These are phyloP conservation scores for Tetrahymena thermophila DNA, from an alignment of 73 alveolate genomes.

Conservation along the genomic window DNA sequence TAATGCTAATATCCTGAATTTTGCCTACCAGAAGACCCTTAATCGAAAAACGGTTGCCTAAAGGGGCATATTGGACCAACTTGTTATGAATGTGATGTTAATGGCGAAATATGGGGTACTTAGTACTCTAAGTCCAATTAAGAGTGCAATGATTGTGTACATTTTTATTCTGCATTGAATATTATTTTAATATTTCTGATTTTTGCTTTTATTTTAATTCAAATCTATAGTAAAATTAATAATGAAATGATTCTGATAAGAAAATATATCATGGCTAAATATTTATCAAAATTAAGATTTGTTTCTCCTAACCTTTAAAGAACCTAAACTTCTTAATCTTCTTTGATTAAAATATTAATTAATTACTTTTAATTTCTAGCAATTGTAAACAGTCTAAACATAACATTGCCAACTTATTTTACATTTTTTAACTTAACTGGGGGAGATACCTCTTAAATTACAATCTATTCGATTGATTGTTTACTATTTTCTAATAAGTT, in stretches of 20 bases:
- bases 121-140: neutral
- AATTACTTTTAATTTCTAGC: neutral
- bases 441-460: neutral
- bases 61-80: neutral
- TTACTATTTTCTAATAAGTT: neutral
- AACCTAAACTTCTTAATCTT: neutral
- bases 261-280: neutral
- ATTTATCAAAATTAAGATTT: neutral
- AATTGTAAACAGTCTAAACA: neutral
- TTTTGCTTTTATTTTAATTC: neutral
- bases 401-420: neutral
- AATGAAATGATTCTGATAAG: neutral
- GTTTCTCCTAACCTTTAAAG: neutral
- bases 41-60: neutral
- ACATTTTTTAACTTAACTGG: neutral
- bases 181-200: too few species aligned
- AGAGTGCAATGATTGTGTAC: neutral
- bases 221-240: too few species aligned
- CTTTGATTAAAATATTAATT: neutral
- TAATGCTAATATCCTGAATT: neutral
- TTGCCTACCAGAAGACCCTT: neutral
- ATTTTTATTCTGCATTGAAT: neutral
- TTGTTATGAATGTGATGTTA: neutral
- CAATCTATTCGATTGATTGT: neutral
- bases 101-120: neutral